phyloP scores from a whole-genome alignment of 768 basidiomycete genomes.

The Pleurotus giganteus region DNA sequence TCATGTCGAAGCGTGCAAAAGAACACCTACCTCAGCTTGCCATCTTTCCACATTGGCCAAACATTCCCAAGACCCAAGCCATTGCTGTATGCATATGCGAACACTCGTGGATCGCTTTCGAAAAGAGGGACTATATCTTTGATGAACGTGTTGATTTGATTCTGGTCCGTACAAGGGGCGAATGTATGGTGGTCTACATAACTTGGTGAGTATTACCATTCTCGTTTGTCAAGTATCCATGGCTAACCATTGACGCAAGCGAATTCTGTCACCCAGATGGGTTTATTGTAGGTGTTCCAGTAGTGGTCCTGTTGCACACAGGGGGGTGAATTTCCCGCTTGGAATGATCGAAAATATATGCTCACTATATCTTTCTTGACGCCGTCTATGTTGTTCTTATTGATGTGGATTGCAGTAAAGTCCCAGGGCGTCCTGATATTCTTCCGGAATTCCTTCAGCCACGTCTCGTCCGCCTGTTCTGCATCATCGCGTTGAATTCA shows the following conservation, averaged over 20 bases:
- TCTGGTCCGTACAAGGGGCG: slow-evolving; percentile 41
- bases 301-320: slow-evolving; percentile 35
- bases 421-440: slow-evolving; percentile 42
- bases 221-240: not conserved
- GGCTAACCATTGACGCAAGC: slow-evolving; percentile 45
- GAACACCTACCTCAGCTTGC: slow-evolving; percentile 31
- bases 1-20: not conserved
- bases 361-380: slow-evolving; percentile 42
- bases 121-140: slow-evolving; percentile 37
- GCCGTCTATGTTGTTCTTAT: slow-evolving; percentile 44
- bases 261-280: slow-evolving; percentile 49
- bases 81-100: slow-evolving; percentile 48
- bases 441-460: slow-evolving; percentile 37
- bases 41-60: slow-evolving; percentile 41
- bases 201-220: not conserved
- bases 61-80: slow-evolving; percentile 43
- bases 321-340: not conserved
- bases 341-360: not conserved
- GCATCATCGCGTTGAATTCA: not conserved
- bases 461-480: slow-evolving; percentile 50
- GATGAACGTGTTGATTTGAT: slow-evolving; percentile 40
- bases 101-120: slow-evolving; percentile 31
- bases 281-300: slow-evolving; percentile 38
- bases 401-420: slow-evolving; percentile 46
- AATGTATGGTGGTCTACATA: slow-evolving; percentile 34